Base-by-base conservation (phyloP, 2,329 filamentous ascomycete species). In the Fusarium tanahbumbuense region DNA sequence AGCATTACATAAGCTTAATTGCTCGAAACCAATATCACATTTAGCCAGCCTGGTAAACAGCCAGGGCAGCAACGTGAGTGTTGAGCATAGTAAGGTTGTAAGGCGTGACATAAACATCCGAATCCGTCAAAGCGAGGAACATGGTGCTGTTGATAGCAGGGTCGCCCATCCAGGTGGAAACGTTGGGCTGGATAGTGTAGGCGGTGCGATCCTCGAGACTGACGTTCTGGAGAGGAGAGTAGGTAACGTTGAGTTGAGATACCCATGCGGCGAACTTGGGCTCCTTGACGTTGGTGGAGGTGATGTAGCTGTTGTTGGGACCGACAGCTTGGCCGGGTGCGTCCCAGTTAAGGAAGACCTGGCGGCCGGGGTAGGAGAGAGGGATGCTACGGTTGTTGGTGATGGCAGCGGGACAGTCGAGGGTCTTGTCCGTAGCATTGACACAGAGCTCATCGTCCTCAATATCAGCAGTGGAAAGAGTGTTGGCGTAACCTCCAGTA, bases 251-350 rank as follows among this genome's bases (percentile, higher is more conserved):
- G 20, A 96, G 83, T 82, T 96, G 93, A 1, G 85, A 86, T 2
- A 92, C 91, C 92, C 93, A 97, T 1, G 89, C 87, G 1, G 93
- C 92, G 70, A 86, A 97, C 60, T 82, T 80, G 1, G 93, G 91
- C 6, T 78, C 73, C 3, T 84, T 84, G 0, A 90, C 91, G 0
- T 83, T 83, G 1, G 85, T 88, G 5, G 79, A 78, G 0, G 93
- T 95, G 50, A 93, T 81, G 77, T 97, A 97, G 76, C 88, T 92
- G 81, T 93, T 93, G 79, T 97, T 95, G 1, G 93, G 93, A 0
- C 93, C 93, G 5, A 95, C 86, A 0, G 85, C 73, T 71, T 87
- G 80, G 0, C 92, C 92, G 0, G 92, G 91, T 0, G 77, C 80
- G 27, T 96, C 92, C 93, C 93, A 97, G 45, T 85, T 78, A 9